Conservation (phyloP, 257 asterid genomes). For the Lycium ferocissimum region DNA sequence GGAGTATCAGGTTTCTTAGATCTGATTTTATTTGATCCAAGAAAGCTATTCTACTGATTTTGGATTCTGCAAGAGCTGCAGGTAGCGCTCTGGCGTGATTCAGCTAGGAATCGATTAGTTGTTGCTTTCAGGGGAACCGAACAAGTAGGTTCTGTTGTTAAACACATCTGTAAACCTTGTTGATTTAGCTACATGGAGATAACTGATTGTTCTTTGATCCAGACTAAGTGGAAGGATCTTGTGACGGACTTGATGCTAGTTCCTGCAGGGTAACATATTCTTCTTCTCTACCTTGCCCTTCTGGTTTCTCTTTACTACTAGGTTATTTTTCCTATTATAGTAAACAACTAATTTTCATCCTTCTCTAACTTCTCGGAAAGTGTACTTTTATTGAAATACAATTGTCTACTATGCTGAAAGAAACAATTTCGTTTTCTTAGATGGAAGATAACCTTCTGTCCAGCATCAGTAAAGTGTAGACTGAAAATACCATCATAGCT, state of each 20-base stretch:
- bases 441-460: conserved; percentile 3
- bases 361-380: not conserved
- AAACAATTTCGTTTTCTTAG: not conserved
- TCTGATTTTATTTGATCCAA: conserved; percentile 25
- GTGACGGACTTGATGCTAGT: conserved; percentile 88
- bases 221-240: conserved; percentile 96
- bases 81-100: conserved; percentile 98
- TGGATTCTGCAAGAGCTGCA: conserved; percentile 47
- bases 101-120: conserved; percentile 74
- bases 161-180: not conserved
- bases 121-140: conserved; percentile 99
- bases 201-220: conserved; percentile 45
- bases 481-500: not conserved
- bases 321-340: not conserved
- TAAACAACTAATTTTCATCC: not conserved
- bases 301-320: conserved; percentile 6
- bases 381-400: not conserved
- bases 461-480: not conserved
- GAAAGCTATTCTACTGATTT: conserved; percentile 33
- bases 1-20: conserved; percentile 10
- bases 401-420: not conserved
- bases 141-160: conserved; percentile 64
- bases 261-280: conserved; percentile 80
- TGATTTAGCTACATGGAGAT: conserved; percentile 6
- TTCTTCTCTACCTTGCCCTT: conserved; percentile 5